Evolutionary conservation across 805 yeast species (phyloP).

Genomic region (Kregervanrija fluxuum): DNA sequence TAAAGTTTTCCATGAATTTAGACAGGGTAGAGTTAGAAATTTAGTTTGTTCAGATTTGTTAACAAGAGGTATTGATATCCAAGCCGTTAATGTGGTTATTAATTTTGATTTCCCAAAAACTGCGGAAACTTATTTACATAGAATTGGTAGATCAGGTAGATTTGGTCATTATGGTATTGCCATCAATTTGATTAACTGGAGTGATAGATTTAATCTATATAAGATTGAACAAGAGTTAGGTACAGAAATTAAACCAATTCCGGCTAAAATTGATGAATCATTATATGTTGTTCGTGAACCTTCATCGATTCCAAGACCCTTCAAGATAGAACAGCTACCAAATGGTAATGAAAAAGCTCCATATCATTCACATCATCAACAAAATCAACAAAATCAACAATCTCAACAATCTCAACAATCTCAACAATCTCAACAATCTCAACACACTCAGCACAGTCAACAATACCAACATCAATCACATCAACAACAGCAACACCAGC

Average conservation of each 20-base stretch:
- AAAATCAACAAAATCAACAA: too few relatives aligned
- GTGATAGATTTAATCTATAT: constrained; percentile 87
- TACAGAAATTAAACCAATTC: constrained; percentile 95
- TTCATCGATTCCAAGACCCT: constrained; percentile 79
- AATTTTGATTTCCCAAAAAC: constrained; percentile 98
- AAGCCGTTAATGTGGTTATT: constrained; percentile 96
- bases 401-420: constrained; percentile 8
- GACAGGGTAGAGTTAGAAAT: constrained; percentile 96
- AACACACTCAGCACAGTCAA: constrained; percentile 22
- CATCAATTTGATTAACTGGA: constrained; percentile 92
- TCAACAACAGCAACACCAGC: constrained; percentile 8
- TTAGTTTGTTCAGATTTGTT: constrained; percentile 93
- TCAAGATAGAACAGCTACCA: constrained; percentile 56
- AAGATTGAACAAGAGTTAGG: constrained; percentile 96
- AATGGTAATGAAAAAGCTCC: constrained; percentile 23
- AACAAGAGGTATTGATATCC: constrained; percentile 98
- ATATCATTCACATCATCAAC: constrained; percentile 24
- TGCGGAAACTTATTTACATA: constrained; percentile 95
- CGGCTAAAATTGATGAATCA: constrained; percentile 82
- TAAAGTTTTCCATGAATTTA: constrained; percentile 96
- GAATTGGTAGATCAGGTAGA: constrained; percentile 99
- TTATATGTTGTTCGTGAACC: constrained; percentile 82
- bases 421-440: constrained; percentile 8
- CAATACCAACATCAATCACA: constrained; percentile 18
- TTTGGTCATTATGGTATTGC: constrained; percentile 98